Conservation (phyloP, 805 yeast genomes). For the Starmerella lactis-condensi region DNA sequence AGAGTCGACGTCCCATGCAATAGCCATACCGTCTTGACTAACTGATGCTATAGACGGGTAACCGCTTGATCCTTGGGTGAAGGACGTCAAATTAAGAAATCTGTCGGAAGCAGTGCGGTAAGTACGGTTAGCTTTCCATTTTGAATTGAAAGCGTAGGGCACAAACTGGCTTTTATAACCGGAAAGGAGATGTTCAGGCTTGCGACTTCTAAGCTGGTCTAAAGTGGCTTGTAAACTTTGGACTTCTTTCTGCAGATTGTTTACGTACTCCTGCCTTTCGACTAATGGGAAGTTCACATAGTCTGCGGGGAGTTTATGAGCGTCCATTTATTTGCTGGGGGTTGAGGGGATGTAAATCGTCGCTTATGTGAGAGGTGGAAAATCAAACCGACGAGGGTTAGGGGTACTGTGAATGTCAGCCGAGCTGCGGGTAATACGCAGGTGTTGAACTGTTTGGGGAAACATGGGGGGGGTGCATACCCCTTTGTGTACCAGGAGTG, state of each 20-base stretch:
- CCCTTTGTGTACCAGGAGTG: too few relatives aligned
- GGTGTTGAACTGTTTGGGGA: constrained; percentile 2
- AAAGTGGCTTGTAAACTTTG: background rate
- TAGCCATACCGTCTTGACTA: constrained; percentile 10
- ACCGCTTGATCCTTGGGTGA: constrained; percentile 2
- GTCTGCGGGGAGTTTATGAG: constrained; percentile 1
- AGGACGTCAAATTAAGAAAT: constrained; percentile 1
- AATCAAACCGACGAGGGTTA: background rate
- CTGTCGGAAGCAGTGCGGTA: too few relatives aligned
- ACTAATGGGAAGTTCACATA: background rate
- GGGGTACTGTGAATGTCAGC: constrained; percentile 1
- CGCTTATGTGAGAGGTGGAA: too few relatives aligned
- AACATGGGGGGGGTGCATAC: too few relatives aligned
- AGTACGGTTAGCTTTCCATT: background rate
- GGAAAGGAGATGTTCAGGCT: constrained; percentile 2
- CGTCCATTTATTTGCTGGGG: background rate
- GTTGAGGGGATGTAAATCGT: background rate
- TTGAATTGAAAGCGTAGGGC: background rate
- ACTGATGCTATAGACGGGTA: constrained; percentile 3
- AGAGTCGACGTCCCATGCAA: constrained; percentile 12
- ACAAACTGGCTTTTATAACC: constrained; percentile 1
- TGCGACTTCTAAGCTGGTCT: background rate
- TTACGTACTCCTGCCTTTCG: constrained; percentile 1
- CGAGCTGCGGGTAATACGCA: background rate
- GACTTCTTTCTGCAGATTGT: constrained; percentile 3